Evolutionary conservation across 352 stramenopile species (phyloP), one percentile per base, ranked within the genome.

Genomic region (Phytophthora pini): DNA sequence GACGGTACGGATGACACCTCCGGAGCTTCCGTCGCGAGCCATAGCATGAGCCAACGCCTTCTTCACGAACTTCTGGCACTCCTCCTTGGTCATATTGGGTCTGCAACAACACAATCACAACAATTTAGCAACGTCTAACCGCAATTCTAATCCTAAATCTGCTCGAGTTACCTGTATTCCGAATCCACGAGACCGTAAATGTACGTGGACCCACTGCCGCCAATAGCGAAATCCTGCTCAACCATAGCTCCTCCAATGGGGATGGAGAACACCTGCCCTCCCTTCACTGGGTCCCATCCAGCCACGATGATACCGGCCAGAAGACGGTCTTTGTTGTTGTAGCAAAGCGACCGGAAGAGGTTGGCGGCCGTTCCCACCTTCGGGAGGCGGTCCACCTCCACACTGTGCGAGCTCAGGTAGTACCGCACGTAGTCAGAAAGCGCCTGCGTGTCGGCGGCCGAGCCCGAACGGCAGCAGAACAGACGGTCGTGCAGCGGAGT

Each of bases 241-340:
- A 99, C 91, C 76, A 98, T 96, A 11, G 95, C 89, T 57, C 97
- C 97, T 43, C 97, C 97, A 60, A 99, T 93, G 12, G 96, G 94
- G 66, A 99, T 96, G 27, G 92, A 97, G 76, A 98, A 99, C 36
- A 99, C 97, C 59, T 95, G 85, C 13, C 97, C 97, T 55, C 96
- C 96, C 63, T 98, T 93, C 34, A 99, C 93, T 0, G 89, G 82
- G 85, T 99, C 97, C 91, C 95, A 99, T 20, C 98, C 98, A 11
- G 94, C 97, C 40, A 99, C 93, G 78, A 99, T 99, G 64, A 99
- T 98, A 43, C 97, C 97, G 0, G 92, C 93, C 51, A 96, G 82
- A 69, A 95, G 65, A 27, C 93, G 86, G 77, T 99, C 97, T 78
- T 99, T 99, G 88, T 99, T 99, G 65, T 97, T 85, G 82, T 99